Base-by-base conservation (phyloP, 495 filamentous ascomycete genomes). In the Haplographium delicatum region DNA sequence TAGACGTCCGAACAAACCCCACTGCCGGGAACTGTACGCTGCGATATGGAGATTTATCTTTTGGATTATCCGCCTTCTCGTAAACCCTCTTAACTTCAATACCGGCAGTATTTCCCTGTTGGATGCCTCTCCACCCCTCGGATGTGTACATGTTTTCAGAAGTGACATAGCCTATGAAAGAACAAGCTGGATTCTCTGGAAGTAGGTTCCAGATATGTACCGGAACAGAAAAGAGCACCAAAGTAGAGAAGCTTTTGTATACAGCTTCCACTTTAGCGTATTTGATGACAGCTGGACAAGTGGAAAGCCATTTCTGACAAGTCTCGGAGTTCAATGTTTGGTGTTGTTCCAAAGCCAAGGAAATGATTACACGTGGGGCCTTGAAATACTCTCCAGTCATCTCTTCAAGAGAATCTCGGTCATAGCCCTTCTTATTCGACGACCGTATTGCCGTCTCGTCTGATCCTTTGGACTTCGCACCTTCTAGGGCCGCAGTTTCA, bases 261-360 rank as follows among this genome's bases (percentile, higher is more conserved):
- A 75, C 66, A 19, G 73, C 73, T 59, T 79, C 72, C 4, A 78
- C 68, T 47, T 72, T 68, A 26, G 71, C 74, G 50, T 74, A 72
- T 43, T 72, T 71, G 26, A 72, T 72, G 10, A 77, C 52, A 8
- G 69, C 71, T 5, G 75, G 75, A 33, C 74, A 65, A 16, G 44
- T 60, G 5, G 63, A 58, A 44, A 79, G 62, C 73, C 72, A 77
- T 8, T 68, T 57, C 38, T 72, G 65, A 72, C 73, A 77, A 23
- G 68, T 68, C 11, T 71, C 65, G 20, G 74, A 50, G 33, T 74
- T 65, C 1, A 76, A 54, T 5, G 61, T 56, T 27, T 76, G 71
- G 28, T 79, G 70, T 16, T 71, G 69, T 56, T 77, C 73, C 1
- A 79, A 64, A 3, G 75, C 75, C 16, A 79, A 53, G 0, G 74